A percentile compares a stretch with the other conserved stretches of the same genome.
phyloP scores from a whole-genome alignment of 768 basidiomycete species.

The Rhodocollybia butyracea region DNA sequence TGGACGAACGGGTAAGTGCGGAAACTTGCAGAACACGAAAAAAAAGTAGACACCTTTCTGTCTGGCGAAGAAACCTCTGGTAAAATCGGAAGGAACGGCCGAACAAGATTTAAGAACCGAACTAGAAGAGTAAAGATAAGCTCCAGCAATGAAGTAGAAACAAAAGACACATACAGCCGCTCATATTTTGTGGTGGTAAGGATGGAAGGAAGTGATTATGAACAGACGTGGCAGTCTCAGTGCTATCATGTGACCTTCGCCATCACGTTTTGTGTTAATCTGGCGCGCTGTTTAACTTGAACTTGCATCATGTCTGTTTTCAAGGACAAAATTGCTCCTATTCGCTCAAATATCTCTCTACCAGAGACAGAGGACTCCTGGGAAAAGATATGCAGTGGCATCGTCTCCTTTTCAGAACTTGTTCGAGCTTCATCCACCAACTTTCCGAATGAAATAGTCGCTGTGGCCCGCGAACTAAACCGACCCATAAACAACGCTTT shows the following conservation, averaged over 20 bases:
- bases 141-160: not conserved
- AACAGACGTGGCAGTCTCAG: conserved; percentile 9
- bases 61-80: conserved; percentile 98
- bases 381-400: conserved; percentile 58
- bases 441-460: conserved; percentile 46
- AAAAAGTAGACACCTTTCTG: conserved; percentile 67
- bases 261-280: not conserved
- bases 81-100: conserved; percentile 94
- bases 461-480: conserved; percentile 47
- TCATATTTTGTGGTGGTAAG: conserved; percentile 51
- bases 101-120: conserved; percentile 96
- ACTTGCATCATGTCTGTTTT: not conserved
- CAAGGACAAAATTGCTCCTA: not conserved
- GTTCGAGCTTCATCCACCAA: conserved; percentile 53
- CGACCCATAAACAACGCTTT: conserved; percentile 56
- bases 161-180: conserved; percentile 60
- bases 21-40: conserved; percentile 8
- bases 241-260: not conserved
- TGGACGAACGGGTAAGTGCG: not conserved
- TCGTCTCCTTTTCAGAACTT: conserved; percentile 43
- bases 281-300: not conserved
- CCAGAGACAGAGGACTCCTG: conserved; percentile 78
- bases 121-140: conserved; percentile 43
- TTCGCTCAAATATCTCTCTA: conserved; percentile 29
- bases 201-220: conserved; percentile 13